Percentiles rank a stretch among this genome's conserved stretches.
phyloP scores from a whole-genome alignment of 352 stramenopile species.

The Bremia lactucae region DNA sequence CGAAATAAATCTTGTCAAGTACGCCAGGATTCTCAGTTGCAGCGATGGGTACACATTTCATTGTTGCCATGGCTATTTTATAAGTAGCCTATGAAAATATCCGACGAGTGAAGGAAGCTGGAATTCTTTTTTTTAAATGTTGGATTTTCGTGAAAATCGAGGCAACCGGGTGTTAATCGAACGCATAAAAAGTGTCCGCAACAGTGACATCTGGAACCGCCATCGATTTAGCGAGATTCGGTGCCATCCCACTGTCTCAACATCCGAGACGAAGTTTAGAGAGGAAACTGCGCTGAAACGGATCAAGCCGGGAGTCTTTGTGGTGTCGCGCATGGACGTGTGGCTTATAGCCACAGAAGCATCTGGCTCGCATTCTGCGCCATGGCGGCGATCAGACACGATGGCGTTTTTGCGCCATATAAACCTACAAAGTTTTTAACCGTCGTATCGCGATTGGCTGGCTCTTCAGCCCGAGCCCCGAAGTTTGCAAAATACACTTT shows the following conservation, averaged over 20 bases:
- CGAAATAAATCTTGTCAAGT: slow-evolving; percentile 1
- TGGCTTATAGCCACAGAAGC: not conserved
- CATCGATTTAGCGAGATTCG: not conserved
- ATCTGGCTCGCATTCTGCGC: not conserved
- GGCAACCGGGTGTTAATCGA: slow-evolving; percentile 11
- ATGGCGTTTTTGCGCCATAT: slow-evolving; percentile 15
- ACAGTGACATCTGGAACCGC: slow-evolving; percentile 6
- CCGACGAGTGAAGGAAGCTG: slow-evolving; percentile 3
- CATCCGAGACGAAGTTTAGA: too few species aligned
- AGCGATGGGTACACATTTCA: not conserved
- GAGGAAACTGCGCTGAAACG: slow-evolving; percentile 20
- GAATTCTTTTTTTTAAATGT: slow-evolving; percentile 19
- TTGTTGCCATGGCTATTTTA: not conserved
- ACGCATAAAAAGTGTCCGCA: slow-evolving; percentile 3
- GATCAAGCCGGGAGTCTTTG: slow-evolving; percentile 6
- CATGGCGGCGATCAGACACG: slow-evolving; percentile 9
- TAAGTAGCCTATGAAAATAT: too few species aligned
- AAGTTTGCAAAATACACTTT: slow-evolving; percentile 18
- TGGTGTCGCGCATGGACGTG: slow-evolving; percentile 6
- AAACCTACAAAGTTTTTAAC: slow-evolving; percentile 4
- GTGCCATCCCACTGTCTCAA: not conserved
- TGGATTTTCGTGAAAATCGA: slow-evolving; percentile 24
- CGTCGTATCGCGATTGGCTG: slow-evolving; percentile 22
- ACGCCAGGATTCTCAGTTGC: slow-evolving; percentile 7
- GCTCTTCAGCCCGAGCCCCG: slow-evolving; percentile 15